These are phyloP conservation scores for Hygrophila difformis DNA, from an alignment of 257 asterid genomes.

Conservation along the genomic window DNA sequence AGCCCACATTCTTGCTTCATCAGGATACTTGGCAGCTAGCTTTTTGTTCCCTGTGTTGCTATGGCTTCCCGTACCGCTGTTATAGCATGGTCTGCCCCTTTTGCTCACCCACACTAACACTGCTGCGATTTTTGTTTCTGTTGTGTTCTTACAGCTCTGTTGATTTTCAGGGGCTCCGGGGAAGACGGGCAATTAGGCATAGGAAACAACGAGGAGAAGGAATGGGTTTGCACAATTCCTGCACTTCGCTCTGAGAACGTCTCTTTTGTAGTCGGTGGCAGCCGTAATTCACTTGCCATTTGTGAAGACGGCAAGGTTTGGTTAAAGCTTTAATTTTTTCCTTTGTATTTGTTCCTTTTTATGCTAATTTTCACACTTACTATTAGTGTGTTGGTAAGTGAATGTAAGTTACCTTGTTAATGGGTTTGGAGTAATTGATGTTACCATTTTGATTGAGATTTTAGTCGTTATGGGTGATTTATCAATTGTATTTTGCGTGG, in stretches of 20 bases:
- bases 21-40: slow-evolving; percentile 12
- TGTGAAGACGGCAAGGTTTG: slow-evolving; percentile 88
- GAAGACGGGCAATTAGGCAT: slow-evolving; percentile 97
- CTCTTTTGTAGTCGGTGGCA: slow-evolving; percentile 78
- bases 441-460: not conserved
- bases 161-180: slow-evolving; percentile 81
- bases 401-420: not conserved
- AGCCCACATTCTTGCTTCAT: not conserved
- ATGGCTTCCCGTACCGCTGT: slow-evolving; percentile 69
- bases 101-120: not conserved
- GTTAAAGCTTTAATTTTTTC: slow-evolving; percentile 2
- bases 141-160: slow-evolving; percentile 10
- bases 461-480: not conserved
- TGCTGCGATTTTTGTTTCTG: slow-evolving; percentile 4
- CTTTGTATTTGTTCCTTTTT: not conserved
- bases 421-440: slow-evolving; percentile 1
- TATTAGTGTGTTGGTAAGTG: not conserved
- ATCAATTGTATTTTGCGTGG: not conserved
- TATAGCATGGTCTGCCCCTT: slow-evolving; percentile 63
- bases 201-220: slow-evolving; percentile 78
- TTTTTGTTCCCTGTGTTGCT: slow-evolving; percentile 2
- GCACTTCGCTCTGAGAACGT: slow-evolving; percentile 49
- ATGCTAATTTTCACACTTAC: not conserved
- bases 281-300: slow-evolving; percentile 94
- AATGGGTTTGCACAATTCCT: slow-evolving; percentile 63